These are phyloP conservation scores for Pugionium cornutum DNA, from an alignment of 345 rosid species.

Conservation along the genomic window DNA sequence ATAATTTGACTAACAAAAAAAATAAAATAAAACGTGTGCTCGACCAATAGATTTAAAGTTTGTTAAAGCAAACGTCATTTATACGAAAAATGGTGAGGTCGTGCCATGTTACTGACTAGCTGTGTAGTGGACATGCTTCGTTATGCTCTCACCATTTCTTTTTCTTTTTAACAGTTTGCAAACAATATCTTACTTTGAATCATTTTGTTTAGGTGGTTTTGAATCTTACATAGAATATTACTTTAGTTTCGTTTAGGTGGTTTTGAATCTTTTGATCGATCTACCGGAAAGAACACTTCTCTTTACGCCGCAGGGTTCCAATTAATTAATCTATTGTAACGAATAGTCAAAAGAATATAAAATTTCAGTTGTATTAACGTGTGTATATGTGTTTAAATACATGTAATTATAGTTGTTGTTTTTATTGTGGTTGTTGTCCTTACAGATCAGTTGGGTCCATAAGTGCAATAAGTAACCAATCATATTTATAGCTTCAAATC, in stretches of 20 bases:
- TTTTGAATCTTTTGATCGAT: not conserved
- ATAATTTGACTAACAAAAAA: too few species aligned
- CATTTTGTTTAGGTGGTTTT: not conserved
- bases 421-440: slow-evolving; percentile 37
- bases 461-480: slow-evolving; percentile 26
- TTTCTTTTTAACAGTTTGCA: not conserved
- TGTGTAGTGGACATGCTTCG: slow-evolving; percentile 31
- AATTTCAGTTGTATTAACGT: not conserved
- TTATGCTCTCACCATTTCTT: slow-evolving; percentile 17
- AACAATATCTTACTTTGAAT: not conserved
- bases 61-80: slow-evolving; percentile 15
- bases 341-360: not conserved
- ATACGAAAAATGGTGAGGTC: slow-evolving; percentile 28
- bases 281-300: not conserved
- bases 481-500: slow-evolving; percentile 29
- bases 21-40: slow-evolving; percentile 7
- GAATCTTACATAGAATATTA: too few species aligned
- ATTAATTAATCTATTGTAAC: not conserved
- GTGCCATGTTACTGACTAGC: slow-evolving; percentile 36
- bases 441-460: slow-evolving; percentile 39
- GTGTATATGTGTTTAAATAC: not conserved
- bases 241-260: too few species aligned
- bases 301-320: not conserved
- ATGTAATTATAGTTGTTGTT: slow-evolving; percentile 30
- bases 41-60: not conserved